Conservation (phyloP, 768 basidiomycete species). For the Mycena metata region DNA sequence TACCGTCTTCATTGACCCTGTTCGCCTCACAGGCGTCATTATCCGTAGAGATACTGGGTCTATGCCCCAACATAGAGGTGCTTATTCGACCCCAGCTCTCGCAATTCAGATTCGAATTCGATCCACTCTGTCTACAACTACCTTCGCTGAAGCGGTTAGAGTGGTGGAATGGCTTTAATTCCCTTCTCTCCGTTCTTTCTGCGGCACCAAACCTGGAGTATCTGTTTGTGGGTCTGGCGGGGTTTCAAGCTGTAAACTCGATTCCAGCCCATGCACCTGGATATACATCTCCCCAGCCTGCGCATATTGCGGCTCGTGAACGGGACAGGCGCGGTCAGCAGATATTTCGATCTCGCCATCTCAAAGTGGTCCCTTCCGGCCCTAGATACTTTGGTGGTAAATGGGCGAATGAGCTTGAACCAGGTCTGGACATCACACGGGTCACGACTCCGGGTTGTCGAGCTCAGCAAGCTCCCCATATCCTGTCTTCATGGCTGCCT, state of each 20-base stretch:
- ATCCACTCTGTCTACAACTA: conserved; percentile 59
- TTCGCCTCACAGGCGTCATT: conserved; percentile 50
- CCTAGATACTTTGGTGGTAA: conserved; percentile 65
- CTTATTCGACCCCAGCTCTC: conserved; percentile 63
- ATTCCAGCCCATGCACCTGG: conserved; percentile 37
- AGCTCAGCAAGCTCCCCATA: conserved; percentile 67
- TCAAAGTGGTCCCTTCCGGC: conserved; percentile 65
- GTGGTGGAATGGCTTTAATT: conserved; percentile 83
- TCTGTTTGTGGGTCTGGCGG: conserved; percentile 66
- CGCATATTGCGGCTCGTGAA: conserved; percentile 67
- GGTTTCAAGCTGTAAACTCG: not conserved
- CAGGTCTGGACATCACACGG: conserved; percentile 57
- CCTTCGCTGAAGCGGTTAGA: conserved; percentile 72
- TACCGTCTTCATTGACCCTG: conserved; percentile 69
- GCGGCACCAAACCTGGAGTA: conserved; percentile 69
- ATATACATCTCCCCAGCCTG: conserved; percentile 59
- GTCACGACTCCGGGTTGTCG: conserved; percentile 63
- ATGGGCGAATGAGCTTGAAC: conserved; percentile 55
- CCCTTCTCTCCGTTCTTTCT: conserved; percentile 64
- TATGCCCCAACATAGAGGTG: conserved; percentile 65
- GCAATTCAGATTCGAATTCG: conserved; percentile 53
- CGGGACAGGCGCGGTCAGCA: conserved; percentile 51
- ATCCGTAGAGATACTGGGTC: conserved; percentile 62
- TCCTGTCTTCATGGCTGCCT: conserved; percentile 59
- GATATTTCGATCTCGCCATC: conserved; percentile 52